Percentiles rank a stretch among this genome's conserved stretches.
phyloP scores from a whole-genome alignment of 768 basidiomycete genomes.

The Lentinula boryana region DNA sequence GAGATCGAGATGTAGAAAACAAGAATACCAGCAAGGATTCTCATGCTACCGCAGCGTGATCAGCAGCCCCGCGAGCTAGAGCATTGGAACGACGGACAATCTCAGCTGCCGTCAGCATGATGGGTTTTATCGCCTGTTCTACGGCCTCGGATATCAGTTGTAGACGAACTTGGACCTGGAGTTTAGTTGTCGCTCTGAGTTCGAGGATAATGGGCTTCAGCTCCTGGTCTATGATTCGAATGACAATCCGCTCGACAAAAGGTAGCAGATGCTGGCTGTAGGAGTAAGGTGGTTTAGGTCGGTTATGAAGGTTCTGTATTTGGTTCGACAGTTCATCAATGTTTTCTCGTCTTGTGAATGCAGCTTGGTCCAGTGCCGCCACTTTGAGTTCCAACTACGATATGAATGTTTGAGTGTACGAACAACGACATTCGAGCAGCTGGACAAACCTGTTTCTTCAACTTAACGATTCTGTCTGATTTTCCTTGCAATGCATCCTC shows the following conservation, averaged over 20 bases:
- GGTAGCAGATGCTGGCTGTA: neutral
- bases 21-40: too few species aligned
- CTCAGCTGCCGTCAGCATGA: neutral
- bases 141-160: neutral
- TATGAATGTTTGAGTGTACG: neutral
- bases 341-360: neutral
- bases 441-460: neutral
- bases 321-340: neutral
- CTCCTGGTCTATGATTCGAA: neutral
- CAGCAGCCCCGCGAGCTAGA: neutral
- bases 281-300: neutral
- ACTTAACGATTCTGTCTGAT: neutral
- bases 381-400: neutral
- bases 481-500: neutral
- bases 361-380: neutral
- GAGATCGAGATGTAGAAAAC: too few species aligned
- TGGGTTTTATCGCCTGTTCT: neutral
- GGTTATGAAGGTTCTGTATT: conserved; percentile 1
- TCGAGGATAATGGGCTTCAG: neutral
- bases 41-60: neutral
- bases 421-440: neutral
- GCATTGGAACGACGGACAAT: neutral
- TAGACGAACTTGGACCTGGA: neutral
- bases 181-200: neutral
- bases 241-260: neutral